Evolutionary conservation across 1,284 basidiomycete species (phyloP), one percentile per base, ranked within the genome.

Genomic region (Cutaneotrichosporon cavernicola): DNA sequence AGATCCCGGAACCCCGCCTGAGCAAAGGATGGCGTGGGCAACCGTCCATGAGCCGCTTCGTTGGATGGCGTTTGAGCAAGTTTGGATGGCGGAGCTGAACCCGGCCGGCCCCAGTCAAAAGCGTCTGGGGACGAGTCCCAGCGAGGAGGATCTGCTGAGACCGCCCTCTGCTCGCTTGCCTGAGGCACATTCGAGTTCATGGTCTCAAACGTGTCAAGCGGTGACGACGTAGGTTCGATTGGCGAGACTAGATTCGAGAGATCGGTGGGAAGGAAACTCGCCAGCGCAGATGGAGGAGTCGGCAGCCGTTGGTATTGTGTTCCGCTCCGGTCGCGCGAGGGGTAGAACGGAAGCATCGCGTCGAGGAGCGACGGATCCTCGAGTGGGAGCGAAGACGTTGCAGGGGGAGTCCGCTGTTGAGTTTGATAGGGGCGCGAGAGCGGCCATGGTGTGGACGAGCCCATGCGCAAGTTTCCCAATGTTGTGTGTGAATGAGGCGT

Each of bases 51-150:
- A 11, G 22, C 26, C 49, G 49, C 18, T 13, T 30, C 51, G 16
- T 30, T 18, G 2, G 31, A 31, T 53, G 30, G 49, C 31, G 51
- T 30, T 43, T 38, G 38, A 22, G 55, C 55, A n/a, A n/a, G 56
- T 36, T 57, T 57, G 18, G 53, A 50, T 22, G 61, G 61, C 30
- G 61, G 61, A n/a, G 61, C 56, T 4, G 61, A 62, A 8, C 52
- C 18, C 2, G 61, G 61, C 16, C 61, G 61, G 7, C 34, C 34
- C 61, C 61, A 62, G 49, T 43, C 56, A 38, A 43, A 32, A 2
- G 36, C n/a, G 14, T 31, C 31, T 6, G 36, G 16, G 22, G 47
- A 16, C 18, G 38, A 14, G 31, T 49, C 47, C 47, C 31, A 26
- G 21, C 49, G 47, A 14, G 58, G 58, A 6, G 50, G 58, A 22